phyloP scores from a whole-genome alignment of 306 rosid species.

The Hippophae rhamnoides region DNA sequence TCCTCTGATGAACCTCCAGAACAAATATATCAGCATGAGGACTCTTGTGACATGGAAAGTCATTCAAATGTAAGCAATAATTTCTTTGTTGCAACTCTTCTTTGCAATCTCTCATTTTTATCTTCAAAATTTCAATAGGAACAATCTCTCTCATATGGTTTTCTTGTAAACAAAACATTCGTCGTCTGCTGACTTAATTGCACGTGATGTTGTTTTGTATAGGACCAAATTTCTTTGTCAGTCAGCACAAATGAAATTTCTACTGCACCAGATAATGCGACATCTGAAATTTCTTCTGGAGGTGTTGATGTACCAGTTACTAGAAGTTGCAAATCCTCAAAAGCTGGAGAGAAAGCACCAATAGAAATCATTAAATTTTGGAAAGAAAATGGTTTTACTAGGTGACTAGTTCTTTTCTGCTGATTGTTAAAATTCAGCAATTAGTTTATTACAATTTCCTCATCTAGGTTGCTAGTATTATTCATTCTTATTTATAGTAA shows the following conservation, averaged over 20 bases:
- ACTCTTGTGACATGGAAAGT: conserved; percentile 31
- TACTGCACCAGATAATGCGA: conserved; percentile 26
- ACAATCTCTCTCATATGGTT: background rate
- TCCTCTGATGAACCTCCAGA: conserved; percentile 26
- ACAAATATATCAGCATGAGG: conserved; percentile 27
- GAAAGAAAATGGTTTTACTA: conserved; percentile 84
- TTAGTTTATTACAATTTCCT: background rate
- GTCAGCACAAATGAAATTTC: conserved; percentile 34
- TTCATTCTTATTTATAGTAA: too few relatives aligned
- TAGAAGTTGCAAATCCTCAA: conserved; percentile 42
- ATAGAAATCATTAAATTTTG: conserved; percentile 50
- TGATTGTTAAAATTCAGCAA: background rate
- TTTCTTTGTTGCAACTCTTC: background rate
- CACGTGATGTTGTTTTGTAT: conserved; percentile 17
- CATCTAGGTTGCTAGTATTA: too few relatives aligned
- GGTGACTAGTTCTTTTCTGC: conserved; percentile 33
- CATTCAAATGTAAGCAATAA: conserved; percentile 40
- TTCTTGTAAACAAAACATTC: conserved; percentile 9
- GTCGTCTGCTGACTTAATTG: conserved; percentile 7
- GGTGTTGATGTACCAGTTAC: conserved; percentile 19
- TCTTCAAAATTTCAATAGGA: too few relatives aligned
- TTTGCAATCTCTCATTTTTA: background rate
- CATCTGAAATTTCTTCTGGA: conserved; percentile 31
- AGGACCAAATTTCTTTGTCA: conserved; percentile 38
- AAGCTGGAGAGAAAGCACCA: conserved; percentile 73